phyloP scores from a whole-genome alignment of 345 rosid genomes.

The Anastatica hierochuntica region DNA sequence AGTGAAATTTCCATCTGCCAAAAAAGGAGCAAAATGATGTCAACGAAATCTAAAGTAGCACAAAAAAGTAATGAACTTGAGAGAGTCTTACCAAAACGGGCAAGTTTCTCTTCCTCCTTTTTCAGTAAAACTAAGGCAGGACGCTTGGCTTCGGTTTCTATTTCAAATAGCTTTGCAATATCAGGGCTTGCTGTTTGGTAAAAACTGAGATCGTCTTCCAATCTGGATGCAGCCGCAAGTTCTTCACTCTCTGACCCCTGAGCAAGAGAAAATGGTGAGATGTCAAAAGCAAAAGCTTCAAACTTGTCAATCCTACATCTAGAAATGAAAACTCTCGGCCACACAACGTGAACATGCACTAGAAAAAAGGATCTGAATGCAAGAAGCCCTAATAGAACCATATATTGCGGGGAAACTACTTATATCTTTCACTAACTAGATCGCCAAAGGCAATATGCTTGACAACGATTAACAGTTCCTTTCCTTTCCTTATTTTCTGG shows the following conservation, averaged over 20 bases:
- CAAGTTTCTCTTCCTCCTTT: slow-evolving; percentile 19
- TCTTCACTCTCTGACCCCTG: slow-evolving; percentile 36
- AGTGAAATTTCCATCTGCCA: slow-evolving; percentile 70
- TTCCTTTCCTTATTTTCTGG: background rate
- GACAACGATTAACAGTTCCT: background rate
- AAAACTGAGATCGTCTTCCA: slow-evolving; percentile 31
- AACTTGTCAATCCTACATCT: slow-evolving; percentile 7
- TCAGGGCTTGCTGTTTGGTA: slow-evolving; percentile 35
- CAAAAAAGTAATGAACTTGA: background rate
- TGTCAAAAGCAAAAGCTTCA: background rate
- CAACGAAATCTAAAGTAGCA: background rate
- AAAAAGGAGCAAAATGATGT: slow-evolving; percentile 15
- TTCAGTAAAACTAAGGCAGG: slow-evolving; percentile 36
- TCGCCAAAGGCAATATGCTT: background rate
- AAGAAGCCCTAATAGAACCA: background rate
- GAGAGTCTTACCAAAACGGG: slow-evolving; percentile 24
- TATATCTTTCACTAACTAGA: slow-evolving; percentile 1
- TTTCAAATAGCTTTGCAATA: slow-evolving; percentile 33
- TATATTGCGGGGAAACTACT: background rate
- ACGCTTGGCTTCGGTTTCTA: slow-evolving; percentile 25
- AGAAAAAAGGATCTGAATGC: background rate
- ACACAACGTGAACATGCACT: background rate
- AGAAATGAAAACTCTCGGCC: no score
- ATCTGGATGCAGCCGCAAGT: slow-evolving; percentile 34
- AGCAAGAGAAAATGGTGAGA: slow-evolving; percentile 5